Evolutionary conservation across 2,329 filamentous ascomycete species (phyloP).

Genomic region (Aspergillus sp.): DNA sequence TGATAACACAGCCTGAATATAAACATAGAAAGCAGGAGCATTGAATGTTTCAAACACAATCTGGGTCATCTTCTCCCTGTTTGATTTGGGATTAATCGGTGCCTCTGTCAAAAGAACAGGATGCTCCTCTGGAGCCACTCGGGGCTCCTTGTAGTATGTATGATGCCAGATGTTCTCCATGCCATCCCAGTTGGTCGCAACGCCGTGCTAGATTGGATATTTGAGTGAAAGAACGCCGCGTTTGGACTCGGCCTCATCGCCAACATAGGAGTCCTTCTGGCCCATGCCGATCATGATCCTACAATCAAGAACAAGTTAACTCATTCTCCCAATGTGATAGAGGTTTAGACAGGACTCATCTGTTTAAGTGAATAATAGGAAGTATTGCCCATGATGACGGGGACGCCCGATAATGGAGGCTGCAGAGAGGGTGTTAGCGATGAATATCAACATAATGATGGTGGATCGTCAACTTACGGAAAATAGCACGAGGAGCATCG

Average conservation of each 20-base stretch:
- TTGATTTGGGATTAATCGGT: conserved; percentile 99
- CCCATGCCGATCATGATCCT: conserved; percentile 99
- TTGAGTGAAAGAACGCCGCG: conserved; percentile 99
- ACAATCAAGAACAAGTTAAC: conserved; percentile 9
- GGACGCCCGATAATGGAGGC: conserved; percentile 99
- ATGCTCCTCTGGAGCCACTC: conserved; percentile 99
- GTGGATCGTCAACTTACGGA: conserved; percentile 73
- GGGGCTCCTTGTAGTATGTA: conserved; percentile 99
- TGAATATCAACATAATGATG: conserved; percentile 15
- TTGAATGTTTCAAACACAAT: conserved; percentile 99
- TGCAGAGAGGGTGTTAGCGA: conserved; percentile 39
- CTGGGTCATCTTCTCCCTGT: conserved; percentile 99
- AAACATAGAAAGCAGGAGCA: conserved; percentile 99
- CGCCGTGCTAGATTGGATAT: conserved; percentile 99
- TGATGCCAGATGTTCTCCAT: conserved; percentile 99
- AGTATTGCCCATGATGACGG: conserved; percentile 93
- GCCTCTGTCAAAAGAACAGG: conserved; percentile 98
- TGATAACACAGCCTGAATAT: conserved; percentile 98
- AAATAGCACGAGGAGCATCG: conserved; percentile 98
- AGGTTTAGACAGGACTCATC: conserved; percentile 2
- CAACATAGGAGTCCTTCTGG: conserved; percentile 99
- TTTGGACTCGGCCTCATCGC: conserved; percentile 99
- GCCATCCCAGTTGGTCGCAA: conserved; percentile 99
- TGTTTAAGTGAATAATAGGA: conserved; percentile 30
- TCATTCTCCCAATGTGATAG: conserved; percentile 22